phyloP scores from a whole-genome alignment of 192 early-diverging fungal species.

The Cladochytrium replicatum region DNA sequence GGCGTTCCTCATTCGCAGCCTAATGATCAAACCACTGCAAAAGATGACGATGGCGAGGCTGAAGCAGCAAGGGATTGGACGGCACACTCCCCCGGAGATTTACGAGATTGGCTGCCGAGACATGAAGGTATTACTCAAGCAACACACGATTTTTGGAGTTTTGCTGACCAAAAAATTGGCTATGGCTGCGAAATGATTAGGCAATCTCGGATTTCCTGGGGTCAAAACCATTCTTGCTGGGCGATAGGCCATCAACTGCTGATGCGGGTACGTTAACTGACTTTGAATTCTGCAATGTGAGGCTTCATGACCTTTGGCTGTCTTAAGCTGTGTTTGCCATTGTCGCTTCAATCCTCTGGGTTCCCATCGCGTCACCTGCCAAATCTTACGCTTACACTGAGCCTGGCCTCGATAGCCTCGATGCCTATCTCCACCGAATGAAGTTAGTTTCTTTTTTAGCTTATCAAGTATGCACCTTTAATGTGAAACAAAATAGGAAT shows the following conservation, averaged over 20 bases:
- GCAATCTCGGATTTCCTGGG: conserved; percentile 22
- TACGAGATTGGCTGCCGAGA: conserved; percentile 19
- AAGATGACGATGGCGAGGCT: conserved; percentile 7
- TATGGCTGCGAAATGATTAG: too few species aligned
- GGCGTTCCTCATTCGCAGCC: not conserved
- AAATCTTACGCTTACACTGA: conserved; percentile 12
- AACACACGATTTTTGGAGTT: not conserved
- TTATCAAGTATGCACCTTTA: not conserved
- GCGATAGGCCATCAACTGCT: conserved; percentile 2
- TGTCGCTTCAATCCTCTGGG: conserved; percentile 16
- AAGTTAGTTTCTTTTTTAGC: not conserved
- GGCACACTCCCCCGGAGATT: conserved; percentile 16
- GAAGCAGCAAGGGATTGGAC: conserved; percentile 10
- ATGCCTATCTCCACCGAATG: conserved; percentile 17
- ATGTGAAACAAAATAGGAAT: conserved; percentile 2
- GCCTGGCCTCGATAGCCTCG: conserved; percentile 5
- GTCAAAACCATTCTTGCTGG: conserved; percentile 18
- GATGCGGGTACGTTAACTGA: too few species aligned
- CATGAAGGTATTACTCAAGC: conserved; percentile 11
- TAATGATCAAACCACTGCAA: conserved; percentile 5
- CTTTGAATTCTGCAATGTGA: too few species aligned
- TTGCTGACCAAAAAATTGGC: too few species aligned
- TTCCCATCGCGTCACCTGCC: conserved; percentile 22
- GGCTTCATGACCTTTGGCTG: too few species aligned
- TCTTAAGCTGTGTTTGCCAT: conserved; percentile 25